Conservation (phyloP, 1,284 basidiomycete genomes). For the Cutaneotrichosporon daszewskae region DNA sequence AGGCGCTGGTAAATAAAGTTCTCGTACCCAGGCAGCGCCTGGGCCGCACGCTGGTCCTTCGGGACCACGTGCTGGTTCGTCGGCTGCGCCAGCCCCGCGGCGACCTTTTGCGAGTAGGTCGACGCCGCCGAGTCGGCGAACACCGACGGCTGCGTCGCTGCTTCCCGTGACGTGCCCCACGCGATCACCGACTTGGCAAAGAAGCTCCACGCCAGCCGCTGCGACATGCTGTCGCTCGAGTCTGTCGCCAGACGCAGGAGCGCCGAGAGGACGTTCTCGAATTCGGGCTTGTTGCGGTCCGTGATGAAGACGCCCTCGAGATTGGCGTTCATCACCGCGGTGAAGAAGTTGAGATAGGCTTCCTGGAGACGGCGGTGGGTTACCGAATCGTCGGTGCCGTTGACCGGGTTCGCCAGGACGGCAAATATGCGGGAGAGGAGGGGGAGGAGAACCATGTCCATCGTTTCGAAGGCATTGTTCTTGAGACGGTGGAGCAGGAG, state of each 20-base stretch:
- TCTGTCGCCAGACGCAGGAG: constrained; percentile 62
- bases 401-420: constrained; percentile 72
- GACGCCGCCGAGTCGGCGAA: constrained; percentile 39
- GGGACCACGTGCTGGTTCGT: constrained; percentile 37
- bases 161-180: constrained; percentile 63
- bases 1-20: constrained; percentile 85
- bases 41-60: constrained; percentile 41
- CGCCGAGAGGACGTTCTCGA: constrained; percentile 69
- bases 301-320: constrained; percentile 70
- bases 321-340: constrained; percentile 71
- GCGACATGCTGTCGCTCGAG: constrained; percentile 63
- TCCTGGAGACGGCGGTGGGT: constrained; percentile 81
- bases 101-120: constrained; percentile 45
- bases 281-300: constrained; percentile 72
- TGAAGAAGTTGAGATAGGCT: constrained; percentile 80
- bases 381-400: constrained; percentile 85
- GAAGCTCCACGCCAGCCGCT: constrained; percentile 77
- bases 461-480: constrained; percentile 55
- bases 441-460: constrained; percentile 86
- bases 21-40: constrained; percentile 82
- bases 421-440: constrained; percentile 76
- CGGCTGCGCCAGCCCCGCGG: constrained; percentile 32
- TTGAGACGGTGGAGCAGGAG: constrained; percentile 88
- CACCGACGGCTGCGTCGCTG: constrained; percentile 35
- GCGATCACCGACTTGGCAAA: constrained; percentile 62